These are phyloP conservation scores for Lactuca sativa DNA, from an alignment of 129 eudicot genomes.

Conservation along the genomic window DNA sequence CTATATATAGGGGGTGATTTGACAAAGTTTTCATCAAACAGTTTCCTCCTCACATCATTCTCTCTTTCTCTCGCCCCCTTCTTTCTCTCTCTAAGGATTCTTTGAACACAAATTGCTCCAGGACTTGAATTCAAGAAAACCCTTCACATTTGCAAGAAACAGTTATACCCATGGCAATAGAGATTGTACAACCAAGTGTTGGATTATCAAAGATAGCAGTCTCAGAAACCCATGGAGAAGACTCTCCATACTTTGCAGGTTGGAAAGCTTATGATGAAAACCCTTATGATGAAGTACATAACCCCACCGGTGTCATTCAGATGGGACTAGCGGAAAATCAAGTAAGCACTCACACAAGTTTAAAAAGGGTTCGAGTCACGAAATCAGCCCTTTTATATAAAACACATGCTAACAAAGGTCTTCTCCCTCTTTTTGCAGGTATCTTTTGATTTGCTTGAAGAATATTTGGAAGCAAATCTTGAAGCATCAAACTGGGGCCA, in stretches of 20 bases:
- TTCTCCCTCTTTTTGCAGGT: constrained; percentile 48
- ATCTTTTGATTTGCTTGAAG: constrained; percentile 93
- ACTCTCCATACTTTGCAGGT: constrained; percentile 96
- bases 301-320: constrained; percentile 88
- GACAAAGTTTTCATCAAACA: constrained; percentile 40
- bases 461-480: constrained; percentile 63
- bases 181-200: constrained; percentile 55
- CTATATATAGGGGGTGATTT: constrained; percentile 31
- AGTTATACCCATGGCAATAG: constrained; percentile 54
- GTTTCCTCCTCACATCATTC: constrained; percentile 25
- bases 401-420: constrained; percentile 10
- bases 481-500: constrained; percentile 56
- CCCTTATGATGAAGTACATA: constrained; percentile 68
- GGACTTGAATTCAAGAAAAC: constrained; percentile 2
- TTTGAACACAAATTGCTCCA: constrained; percentile 8
- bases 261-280: constrained; percentile 98
- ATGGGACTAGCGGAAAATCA: constrained; percentile 99
- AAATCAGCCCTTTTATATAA: background rate
- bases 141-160: background rate
- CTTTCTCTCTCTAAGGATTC: constrained; percentile 1
- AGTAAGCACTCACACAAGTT: constrained; percentile 43
- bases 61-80: constrained; percentile 2
- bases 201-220: constrained; percentile 67
- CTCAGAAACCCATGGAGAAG: constrained; percentile 96
- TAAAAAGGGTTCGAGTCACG: background rate